Conservation (phyloP, 129 eudicot genomes). For the Deinandra increscens region DNA sequence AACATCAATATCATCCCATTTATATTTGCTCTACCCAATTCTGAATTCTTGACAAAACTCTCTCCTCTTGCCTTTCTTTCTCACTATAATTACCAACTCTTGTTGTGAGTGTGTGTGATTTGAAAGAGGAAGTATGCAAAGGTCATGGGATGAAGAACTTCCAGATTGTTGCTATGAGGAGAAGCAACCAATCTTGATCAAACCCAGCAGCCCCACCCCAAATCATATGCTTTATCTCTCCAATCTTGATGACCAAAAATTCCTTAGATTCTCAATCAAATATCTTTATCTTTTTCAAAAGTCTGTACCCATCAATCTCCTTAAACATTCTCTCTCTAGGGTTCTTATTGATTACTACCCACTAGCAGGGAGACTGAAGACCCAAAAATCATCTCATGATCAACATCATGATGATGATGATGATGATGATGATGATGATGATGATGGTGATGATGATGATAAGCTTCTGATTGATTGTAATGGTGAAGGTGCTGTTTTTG, state of each 20-base stretch:
- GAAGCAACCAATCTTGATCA: conserved; percentile 58
- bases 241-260: conserved; percentile 92
- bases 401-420: conserved; percentile 40
- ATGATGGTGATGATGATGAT: conserved; percentile 38
- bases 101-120: neutral
- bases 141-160: conserved; percentile 50
- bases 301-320: conserved; percentile 34
- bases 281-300: conserved; percentile 74
- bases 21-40: conserved; percentile 12
- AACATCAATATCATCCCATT: neutral
- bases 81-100: conserved; percentile 8
- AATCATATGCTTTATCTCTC: conserved; percentile 66
- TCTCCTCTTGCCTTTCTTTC: conserved; percentile 25
- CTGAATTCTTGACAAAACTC: conserved; percentile 32
- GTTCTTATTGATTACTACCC: conserved; percentile 82
- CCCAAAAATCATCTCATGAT: conserved; percentile 12
- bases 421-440: conserved; percentile 41
- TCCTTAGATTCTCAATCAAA: conserved; percentile 84
- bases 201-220: conserved; percentile 70
- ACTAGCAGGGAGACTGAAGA: conserved; percentile 69
- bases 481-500: conserved; percentile 92
- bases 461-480: conserved; percentile 85
- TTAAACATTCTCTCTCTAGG: conserved; percentile 61
- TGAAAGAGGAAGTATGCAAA: conserved; percentile 39
- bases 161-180: conserved; percentile 67